Percentiles rank a stretch among this genome's conserved stretches.
phyloP scores from a whole-genome alignment of 768 basidiomycete genomes.

The Mycena crocata region DNA sequence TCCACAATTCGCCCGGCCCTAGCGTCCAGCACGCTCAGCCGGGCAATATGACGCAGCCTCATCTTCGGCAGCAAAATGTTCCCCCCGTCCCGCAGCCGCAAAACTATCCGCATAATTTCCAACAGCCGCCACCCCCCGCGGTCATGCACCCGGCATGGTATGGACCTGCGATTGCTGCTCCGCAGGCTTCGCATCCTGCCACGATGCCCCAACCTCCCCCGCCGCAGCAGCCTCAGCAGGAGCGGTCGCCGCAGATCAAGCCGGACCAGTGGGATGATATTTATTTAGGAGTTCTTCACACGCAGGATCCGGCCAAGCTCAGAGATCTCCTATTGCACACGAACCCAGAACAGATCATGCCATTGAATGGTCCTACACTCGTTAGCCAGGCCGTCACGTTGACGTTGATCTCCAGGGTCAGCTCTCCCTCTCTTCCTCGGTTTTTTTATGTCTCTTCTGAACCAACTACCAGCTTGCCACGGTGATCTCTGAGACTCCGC shows the following conservation, averaged over 20 bases:
- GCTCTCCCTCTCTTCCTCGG: constrained; percentile 43
- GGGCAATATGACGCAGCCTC: constrained; percentile 49
- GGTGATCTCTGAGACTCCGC: constrained; percentile 79
- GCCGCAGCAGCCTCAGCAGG: constrained; percentile 45
- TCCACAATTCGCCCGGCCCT: constrained; percentile 55
- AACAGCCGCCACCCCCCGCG: constrained; percentile 52
- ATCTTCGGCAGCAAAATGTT: constrained; percentile 56
- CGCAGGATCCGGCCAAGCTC: constrained; percentile 79
- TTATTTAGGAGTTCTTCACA: constrained; percentile 80
- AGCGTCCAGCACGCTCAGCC: constrained; percentile 51
- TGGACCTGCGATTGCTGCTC: constrained; percentile 74
- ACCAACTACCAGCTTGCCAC: constrained; percentile 69
- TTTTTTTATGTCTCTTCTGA: constrained; percentile 2
- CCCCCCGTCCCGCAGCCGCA: constrained; percentile 52
- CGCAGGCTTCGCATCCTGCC: constrained; percentile 84
- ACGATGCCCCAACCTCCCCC: constrained; percentile 69
- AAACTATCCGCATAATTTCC: constrained; percentile 52
- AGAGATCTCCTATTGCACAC: constrained; percentile 79
- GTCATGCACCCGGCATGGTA: constrained; percentile 71
- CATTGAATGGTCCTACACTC: constrained; percentile 73
- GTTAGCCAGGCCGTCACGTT: constrained; percentile 88
- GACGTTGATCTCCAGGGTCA: constrained; percentile 84
- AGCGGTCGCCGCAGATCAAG: constrained; percentile 66
- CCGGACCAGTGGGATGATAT: constrained; percentile 88
- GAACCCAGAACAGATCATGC: constrained; percentile 85